Conservation (phyloP, 495 filamentous ascomycete species). For the Alectoria sarmentosa region DNA sequence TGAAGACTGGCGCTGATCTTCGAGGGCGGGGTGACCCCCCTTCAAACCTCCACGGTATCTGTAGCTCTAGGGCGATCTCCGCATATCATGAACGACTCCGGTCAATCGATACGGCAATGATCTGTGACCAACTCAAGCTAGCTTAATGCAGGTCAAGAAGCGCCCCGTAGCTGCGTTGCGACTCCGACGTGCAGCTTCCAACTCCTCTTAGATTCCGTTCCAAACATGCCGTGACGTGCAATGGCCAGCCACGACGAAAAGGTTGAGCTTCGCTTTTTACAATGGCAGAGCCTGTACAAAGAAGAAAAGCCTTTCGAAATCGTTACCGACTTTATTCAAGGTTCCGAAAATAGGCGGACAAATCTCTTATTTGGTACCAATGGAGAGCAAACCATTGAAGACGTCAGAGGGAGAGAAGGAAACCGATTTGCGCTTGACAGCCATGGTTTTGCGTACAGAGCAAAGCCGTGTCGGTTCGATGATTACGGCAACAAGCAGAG, state of each 20-base stretch:
- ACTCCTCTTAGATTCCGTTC: not conserved
- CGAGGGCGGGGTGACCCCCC: not conserved
- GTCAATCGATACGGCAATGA: not conserved
- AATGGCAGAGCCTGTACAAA: constrained; percentile 12
- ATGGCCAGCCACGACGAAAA: constrained; percentile 7
- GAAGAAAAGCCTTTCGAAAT: constrained; percentile 15
- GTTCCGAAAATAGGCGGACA: constrained; percentile 1
- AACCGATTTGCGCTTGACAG: constrained; percentile 15
- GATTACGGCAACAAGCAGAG: not conserved
- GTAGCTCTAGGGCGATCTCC: not conserved
- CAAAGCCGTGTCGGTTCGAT: not conserved
- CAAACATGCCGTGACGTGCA: not conserved
- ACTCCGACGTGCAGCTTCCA: not conserved
- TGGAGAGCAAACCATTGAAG: constrained; percentile 40
- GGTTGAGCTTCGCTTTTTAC: not conserved
- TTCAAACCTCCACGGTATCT: not conserved
- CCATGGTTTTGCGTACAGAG: constrained; percentile 13
- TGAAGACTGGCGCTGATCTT: not conserved
- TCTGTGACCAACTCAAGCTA: not conserved
- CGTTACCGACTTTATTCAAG: constrained; percentile 19
- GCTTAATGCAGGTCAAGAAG: not conserved
- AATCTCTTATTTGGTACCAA: constrained; percentile 29
- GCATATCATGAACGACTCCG: not conserved
- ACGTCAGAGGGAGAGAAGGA: constrained; percentile 34
- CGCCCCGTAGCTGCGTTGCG: not conserved